Conservation (phyloP, 2,329 filamentous ascomycete genomes). For the Daldinia sp. region DNA sequence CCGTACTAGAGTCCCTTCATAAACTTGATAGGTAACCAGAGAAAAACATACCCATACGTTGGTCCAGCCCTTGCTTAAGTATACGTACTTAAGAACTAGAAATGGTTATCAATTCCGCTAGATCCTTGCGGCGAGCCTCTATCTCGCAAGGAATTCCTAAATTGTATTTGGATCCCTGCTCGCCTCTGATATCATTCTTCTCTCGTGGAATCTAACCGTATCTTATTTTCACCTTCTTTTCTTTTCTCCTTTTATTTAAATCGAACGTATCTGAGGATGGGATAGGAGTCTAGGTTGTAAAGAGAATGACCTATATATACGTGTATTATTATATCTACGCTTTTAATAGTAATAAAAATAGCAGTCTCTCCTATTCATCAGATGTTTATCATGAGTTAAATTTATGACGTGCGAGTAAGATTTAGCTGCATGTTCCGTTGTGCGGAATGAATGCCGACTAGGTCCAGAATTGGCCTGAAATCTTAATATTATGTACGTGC, state of each 20-base stretch:
- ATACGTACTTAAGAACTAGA: conserved; percentile 8
- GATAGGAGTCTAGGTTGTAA: background rate
- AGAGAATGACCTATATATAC: background rate
- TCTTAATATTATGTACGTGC: background rate
- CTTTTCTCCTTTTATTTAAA: too few species aligned
- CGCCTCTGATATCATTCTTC: conserved; percentile 25
- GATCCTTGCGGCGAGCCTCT: conserved; percentile 25
- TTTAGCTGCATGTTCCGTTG: background rate
- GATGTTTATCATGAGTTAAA: background rate
- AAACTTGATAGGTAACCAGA: background rate
- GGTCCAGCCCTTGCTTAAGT: background rate
- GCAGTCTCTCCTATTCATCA: background rate
- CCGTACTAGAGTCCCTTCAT: background rate
- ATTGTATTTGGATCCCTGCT: conserved; percentile 16
- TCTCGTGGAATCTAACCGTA: conserved; percentile 15
- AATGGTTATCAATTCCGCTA: conserved; percentile 22
- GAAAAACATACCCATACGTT: background rate
- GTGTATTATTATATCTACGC: background rate
- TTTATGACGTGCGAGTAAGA: conserved; percentile 1
- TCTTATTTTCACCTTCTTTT: too few species aligned
- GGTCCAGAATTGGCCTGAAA: background rate
- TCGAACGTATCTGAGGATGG: too few species aligned
- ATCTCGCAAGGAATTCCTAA: conserved; percentile 37
- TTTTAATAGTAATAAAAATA: background rate
- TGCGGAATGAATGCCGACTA: conserved; percentile 19